Evolutionary conservation across 148 eudicot genomes (phyloP).

Genomic region (Polygonum maritimum): DNA sequence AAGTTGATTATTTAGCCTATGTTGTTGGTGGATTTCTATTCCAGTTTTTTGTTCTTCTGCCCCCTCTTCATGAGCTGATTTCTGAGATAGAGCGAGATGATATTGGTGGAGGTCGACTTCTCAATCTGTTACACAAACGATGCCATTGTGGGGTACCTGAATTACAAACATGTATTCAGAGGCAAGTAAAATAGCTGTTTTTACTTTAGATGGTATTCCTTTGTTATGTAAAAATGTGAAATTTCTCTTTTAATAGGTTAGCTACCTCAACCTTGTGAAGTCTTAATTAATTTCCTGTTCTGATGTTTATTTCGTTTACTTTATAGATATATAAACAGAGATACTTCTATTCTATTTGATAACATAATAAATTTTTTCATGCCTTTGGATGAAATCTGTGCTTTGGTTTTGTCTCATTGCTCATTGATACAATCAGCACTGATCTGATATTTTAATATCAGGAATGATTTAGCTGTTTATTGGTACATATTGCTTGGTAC

Average conservation of each 20-base stretch:
- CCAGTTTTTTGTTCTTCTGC: constrained; percentile 89
- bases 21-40: constrained; percentile 19
- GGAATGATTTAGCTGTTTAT: neutral
- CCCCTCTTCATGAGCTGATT: constrained; percentile 84
- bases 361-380: neutral
- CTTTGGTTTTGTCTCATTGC: neutral
- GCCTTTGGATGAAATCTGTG: neutral
- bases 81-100: constrained; percentile 80
- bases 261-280: neutral
- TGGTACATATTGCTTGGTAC: neutral
- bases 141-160: constrained; percentile 99
- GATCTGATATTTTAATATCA: neutral
- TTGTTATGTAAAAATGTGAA: neutral
- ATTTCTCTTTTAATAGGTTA: neutral
- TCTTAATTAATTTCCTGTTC: neutral
- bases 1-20: constrained; percentile 6
- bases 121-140: constrained; percentile 76
- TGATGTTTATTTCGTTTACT: neutral
- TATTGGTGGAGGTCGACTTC: constrained; percentile 78
- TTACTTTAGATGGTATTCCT: neutral
- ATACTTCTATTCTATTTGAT: neutral
- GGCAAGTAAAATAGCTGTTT: constrained; percentile 30
- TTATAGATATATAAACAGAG: neutral
- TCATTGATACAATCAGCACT: neutral
- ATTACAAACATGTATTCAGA: constrained; percentile 82